A percentile compares a stretch with the other conserved stretches of the same genome.
Evolutionary conservation across 345 rosid species (phyloP).

Genomic region (Psidium friedrichsthalianum): DNA sequence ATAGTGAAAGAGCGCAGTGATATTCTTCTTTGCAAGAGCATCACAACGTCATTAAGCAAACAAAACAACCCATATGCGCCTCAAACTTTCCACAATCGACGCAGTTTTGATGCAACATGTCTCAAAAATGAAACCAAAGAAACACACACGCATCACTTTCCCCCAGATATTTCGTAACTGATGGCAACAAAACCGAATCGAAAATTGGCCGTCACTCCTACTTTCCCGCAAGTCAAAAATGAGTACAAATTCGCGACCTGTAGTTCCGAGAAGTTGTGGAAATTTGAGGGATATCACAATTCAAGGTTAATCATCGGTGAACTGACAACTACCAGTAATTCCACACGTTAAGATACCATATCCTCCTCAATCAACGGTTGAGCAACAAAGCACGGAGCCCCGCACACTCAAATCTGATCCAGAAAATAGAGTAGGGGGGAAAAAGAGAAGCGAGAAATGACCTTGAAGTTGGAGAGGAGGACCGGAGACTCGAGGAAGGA

Average conservation of each 20-base stretch:
- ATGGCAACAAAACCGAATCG: not conserved
- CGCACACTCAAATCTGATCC: not conserved
- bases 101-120: not conserved
- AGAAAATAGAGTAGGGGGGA: not conserved
- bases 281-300: not conserved
- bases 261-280: not conserved
- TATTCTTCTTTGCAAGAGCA: not conserved
- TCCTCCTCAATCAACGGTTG: not conserved
- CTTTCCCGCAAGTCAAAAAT: not conserved
- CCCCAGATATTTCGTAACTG: not conserved
- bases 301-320: not conserved
- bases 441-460: slow-evolving; percentile 14
- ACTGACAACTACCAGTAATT: not conserved
- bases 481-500: slow-evolving; percentile 96
- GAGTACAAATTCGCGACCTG: not conserved
- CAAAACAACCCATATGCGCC: not conserved
- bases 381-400: not conserved
- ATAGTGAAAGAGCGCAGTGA: not conserved
- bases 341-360: not conserved
- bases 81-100: not conserved
- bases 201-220: not conserved
- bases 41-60: not conserved
- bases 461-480: slow-evolving; percentile 91
- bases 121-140: not conserved
- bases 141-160: not conserved